These are phyloP conservation scores for Haplographium delicatum DNA, from an alignment of 495 filamentous ascomycete genomes.

Conservation along the genomic window DNA sequence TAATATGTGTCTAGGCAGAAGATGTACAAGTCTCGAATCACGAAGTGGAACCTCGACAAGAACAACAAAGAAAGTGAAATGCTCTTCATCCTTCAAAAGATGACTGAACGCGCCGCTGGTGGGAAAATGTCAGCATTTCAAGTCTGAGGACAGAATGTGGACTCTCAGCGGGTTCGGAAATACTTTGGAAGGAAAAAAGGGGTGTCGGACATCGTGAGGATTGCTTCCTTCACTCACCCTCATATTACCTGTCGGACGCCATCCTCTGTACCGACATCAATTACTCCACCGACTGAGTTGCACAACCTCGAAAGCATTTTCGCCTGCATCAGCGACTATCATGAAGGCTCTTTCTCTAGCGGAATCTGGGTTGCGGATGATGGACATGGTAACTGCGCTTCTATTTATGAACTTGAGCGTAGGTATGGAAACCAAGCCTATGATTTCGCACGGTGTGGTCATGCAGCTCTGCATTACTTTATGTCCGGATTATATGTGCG, in stretches of 20 bases:
- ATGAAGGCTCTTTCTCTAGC: no score
- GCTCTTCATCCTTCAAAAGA: background rate
- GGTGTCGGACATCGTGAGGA: background rate
- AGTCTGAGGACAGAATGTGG: background rate
- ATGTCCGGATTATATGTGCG: no score
- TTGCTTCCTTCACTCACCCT: background rate
- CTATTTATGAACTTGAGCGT: no score
- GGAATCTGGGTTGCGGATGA: no score
- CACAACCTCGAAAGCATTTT: no score
- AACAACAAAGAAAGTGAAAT: slow-evolving; percentile 1
- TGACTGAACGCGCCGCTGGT: background rate
- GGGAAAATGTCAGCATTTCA: background rate
- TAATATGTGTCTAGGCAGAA: no score
- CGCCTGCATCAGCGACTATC: no score
- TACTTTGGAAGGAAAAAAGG: slow-evolving; percentile 2
- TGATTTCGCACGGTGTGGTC: no score
- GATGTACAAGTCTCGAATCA: background rate
- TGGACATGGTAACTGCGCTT: no score
- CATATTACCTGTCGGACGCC: background rate
- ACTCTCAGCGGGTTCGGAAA: background rate
- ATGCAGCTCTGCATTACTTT: no score
- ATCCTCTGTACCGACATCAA: background rate
- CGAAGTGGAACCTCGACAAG: background rate
- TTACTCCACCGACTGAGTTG: background rate
- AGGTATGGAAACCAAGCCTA: no score